Evolutionary conservation across 2,329 filamentous ascomycete genomes (phyloP), one percentile per base, ranked within the genome.

Genomic region (Beauveria medogensis): DNA sequence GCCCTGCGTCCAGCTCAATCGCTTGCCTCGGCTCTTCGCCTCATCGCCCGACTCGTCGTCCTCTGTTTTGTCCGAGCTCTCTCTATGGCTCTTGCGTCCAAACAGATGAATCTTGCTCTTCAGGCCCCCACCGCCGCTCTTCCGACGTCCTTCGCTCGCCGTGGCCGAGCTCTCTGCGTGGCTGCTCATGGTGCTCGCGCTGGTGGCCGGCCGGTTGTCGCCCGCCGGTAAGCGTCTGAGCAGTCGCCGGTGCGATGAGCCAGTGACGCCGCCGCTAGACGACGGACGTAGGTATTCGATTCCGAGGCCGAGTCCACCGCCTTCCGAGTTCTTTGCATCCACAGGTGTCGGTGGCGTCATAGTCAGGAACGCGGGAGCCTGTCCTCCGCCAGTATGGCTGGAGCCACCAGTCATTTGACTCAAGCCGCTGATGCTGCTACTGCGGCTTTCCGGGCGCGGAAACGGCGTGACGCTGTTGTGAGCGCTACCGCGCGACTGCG

Each of bases 371-470:
- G 72, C 68, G 5, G 78, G 77, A 2, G 77, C 66, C 28, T 68
- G 65, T 14, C 69, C 67, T 9, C 50, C 50, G 3, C 65, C 65
- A 6, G 64, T 66, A 12, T 64, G 67, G 12, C 63, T 68, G 12
- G 71, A 68, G 9, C 68, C 69, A 26, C 72, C 70, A 5, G 71
- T 73, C 48, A 68, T 69, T 62, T 76, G 73, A 0, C 80, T 83
- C 24, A 72, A 74, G 30, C 73, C 71, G 63, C 77, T 80, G 18
- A 80, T 69, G 66, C 82, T 84, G 58, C 81, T 83, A 68, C 80
- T 80, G 55, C 81, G 75, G 66, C 82, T 84, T 22, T 72, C 70
- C 6, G 78, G 76, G 12, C 76, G 74, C 20, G 75, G 75, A 1
- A 70, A 71, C 1, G 76, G 76, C 55, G 80, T 77, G 52, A 80